Evolutionary conservation across 2,329 filamentous ascomycete genomes (phyloP).

Genomic region (Rutstroemia sp.): DNA sequence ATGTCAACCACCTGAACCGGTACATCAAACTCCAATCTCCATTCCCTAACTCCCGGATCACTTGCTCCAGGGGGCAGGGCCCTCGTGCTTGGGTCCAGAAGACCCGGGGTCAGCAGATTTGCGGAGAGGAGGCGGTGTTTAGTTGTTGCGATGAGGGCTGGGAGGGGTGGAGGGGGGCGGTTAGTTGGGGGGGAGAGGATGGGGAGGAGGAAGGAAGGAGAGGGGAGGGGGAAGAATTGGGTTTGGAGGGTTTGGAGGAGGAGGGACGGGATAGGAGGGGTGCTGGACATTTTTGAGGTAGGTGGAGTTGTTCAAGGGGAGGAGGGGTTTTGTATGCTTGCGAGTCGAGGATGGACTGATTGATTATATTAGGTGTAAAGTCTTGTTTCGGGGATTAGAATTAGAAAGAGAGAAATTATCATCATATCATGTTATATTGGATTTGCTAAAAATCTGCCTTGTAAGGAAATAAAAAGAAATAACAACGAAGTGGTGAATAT

Average conservation of each 20-base stretch:
- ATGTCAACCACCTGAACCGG: conserved; percentile 80
- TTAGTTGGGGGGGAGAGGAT: not conserved
- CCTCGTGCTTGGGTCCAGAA: conserved; percentile 40
- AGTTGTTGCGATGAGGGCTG: conserved; percentile 53
- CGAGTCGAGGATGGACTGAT: not conserved
- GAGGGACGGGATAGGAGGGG: not conserved
- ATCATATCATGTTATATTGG: no score
- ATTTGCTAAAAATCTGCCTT: no score
- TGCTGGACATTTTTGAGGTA: no score
- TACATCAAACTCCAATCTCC: conserved; percentile 51
- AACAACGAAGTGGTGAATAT: no score
- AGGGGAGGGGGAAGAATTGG: not conserved
- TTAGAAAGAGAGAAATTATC: no score
- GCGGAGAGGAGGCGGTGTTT: conserved; percentile 71
- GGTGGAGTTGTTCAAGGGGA: no score
- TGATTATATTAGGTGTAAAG: no score
- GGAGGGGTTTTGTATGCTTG: not conserved
- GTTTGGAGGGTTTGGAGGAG: not conserved
- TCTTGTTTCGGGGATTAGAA: not conserved
- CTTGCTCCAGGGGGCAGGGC: conserved; percentile 50
- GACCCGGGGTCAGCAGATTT: conserved; percentile 59
- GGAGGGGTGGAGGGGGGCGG: conserved; percentile 40
- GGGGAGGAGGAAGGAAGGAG: not conserved
- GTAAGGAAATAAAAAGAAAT: no score
- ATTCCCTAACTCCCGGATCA: conserved; percentile 39